Evolutionary conservation across 441 rosid species (phyloP), one percentile per base, ranked within the genome.

Genomic region (Erysimum cheiri): DNA sequence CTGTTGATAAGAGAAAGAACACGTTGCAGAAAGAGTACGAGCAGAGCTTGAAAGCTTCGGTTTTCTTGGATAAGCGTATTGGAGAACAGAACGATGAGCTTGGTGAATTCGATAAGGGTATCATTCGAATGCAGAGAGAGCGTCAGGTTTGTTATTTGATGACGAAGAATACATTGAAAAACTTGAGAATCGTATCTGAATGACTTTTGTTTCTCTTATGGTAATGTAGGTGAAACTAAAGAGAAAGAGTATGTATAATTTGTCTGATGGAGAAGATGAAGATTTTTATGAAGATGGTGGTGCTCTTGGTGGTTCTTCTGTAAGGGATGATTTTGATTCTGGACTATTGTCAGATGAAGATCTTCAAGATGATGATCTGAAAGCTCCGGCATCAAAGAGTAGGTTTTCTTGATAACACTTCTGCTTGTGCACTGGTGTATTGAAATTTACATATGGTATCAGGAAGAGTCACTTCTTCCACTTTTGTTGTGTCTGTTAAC

Each of bases 61-160:
- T 80, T 36, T 88, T 90, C 50, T 60, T 86, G 26, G 98, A 92
- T 74, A 91, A 86, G 74, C 85, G 97, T 74, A 92, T 94, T 15
- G 98, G 96, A 56, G 96, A 92, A 75, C 79, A 79, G 5, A 76
- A 89, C 54, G 86, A 84, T 33, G 90, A 80, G 62, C 83, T 94
- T 33, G 91, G 73, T 1, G 96, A 92, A 52, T 92, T 90, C 58
- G 97, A 90, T 29, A 94, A 92, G 77, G 97, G 72, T 70, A 79
- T 94, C 8, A 80, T 92, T 78, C 78, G 99, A 31, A 87, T 93
- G 3, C 97, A 94, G 78, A 96, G 91, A n/a, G 87, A 85, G 76
- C 88, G 83, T 37, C 91, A 87, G 96, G 98, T 93, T 43, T 17
- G 62, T 17, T 43, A 1, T 26, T 53, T 19, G 9, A 60, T 32